Base-by-base conservation (phyloP, 129 eudicot genomes). In the Artemisia tridentata region DNA sequence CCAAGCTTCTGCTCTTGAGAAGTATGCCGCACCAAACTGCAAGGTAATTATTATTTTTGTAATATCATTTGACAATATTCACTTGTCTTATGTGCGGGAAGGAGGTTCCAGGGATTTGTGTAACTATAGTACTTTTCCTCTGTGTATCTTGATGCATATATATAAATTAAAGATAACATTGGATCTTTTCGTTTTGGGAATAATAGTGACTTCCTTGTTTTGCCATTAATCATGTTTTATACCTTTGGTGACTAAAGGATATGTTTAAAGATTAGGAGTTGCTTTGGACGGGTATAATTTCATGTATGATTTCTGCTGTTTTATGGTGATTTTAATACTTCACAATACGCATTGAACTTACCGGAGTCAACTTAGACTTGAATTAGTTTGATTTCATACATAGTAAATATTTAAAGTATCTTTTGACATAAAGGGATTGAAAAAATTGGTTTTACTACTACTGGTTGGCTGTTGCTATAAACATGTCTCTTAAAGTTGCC, bases 1-100 rank as follows among this genome's bases (percentile, higher is more conserved):
- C 45, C 98, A 92, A 72, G 96, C 98, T 76, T 92, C 98, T 57
- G 98, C 98, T 27, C 96, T 92, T 76, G 96, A 92, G 86, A 78
- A 89, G 82, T 80, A 89, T 74, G 98, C 96, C 63, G 96, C 98
- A 41, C 78, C 95, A 45, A 89, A 92, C 87, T 92, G 98, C 95
- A 92, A 92, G 96, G 98, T 87, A 29, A 77, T 48, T 59, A 1
- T 19, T 63, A 3, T 61, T 67, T 72, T 55, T 21, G 9, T 47
- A 18, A 20, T 29, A 13, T 41, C 53, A 43, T 62, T 8, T 7
- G 10, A 25, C 53, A 59, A n/a, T 34, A 19, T 41, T 49, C 7
- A 34, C 55, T 65, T 47, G 71, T 47, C 13, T 65, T 65, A 0
- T 45, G 34, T 25, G 65, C 1, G 45, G 27, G 20, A 18, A 10